These are phyloP conservation scores for Zygosaccharomyces lentus DNA, from an alignment of 805 yeast genomes.

Conservation along the genomic window DNA sequence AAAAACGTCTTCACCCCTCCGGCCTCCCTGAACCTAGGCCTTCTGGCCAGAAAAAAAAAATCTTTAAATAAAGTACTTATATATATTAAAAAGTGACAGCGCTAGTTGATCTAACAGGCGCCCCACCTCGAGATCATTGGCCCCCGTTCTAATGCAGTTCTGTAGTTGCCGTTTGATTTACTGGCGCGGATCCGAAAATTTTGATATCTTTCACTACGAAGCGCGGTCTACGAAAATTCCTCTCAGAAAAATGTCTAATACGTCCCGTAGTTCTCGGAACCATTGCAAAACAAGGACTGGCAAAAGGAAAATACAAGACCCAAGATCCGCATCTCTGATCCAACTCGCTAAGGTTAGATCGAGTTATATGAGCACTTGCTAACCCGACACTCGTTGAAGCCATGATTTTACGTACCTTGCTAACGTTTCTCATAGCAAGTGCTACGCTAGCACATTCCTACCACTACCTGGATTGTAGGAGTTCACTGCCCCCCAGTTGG, in stretches of 20 bases:
- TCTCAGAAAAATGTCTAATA: neutral
- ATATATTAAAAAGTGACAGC: too few species aligned
- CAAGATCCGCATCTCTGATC: neutral
- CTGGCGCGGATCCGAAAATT: neutral
- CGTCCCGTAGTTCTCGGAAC: constrained; percentile 4
- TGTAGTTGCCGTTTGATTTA: neutral
- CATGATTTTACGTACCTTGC: constrained; percentile 2
- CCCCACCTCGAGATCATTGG: too few species aligned
- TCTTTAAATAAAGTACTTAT: too few species aligned
- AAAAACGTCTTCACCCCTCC: too few species aligned
- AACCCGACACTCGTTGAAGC: neutral
- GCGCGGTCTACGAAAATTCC: neutral
- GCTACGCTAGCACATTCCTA: constrained; percentile 12
- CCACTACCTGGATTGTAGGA: constrained; percentile 26
- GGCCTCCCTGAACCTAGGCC: too few species aligned
- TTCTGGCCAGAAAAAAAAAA: too few species aligned
- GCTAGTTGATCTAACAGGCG: too few species aligned
- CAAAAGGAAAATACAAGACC: neutral
- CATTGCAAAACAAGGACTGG: constrained; percentile 4
- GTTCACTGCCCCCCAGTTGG: constrained; percentile 31
- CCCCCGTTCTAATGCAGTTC: neutral
- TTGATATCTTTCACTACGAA: neutral
- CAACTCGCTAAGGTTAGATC: neutral
- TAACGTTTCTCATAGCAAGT: constrained; percentile 5
- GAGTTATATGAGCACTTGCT: neutral